Conservation (phyloP, 176 grass and related monocot species). For the Cenchrus purpureus region DNA sequence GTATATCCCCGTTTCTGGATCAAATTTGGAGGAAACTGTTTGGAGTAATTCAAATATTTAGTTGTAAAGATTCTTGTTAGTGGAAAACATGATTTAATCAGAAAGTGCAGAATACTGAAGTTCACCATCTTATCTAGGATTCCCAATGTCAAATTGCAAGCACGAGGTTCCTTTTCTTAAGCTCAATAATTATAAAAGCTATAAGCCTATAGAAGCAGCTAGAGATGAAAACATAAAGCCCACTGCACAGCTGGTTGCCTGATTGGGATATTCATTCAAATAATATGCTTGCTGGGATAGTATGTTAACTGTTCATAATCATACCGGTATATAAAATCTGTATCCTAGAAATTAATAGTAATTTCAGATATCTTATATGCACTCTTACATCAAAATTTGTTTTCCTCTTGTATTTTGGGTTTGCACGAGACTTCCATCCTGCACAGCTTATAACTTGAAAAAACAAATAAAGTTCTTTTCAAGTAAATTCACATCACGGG, state of each 20-base stretch:
- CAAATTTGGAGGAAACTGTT: not conserved
- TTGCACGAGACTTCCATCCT: not conserved
- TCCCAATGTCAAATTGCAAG: not conserved
- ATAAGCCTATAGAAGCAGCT: not conserved
- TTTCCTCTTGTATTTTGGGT: not conserved
- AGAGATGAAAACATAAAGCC: slow-evolving; percentile 14
- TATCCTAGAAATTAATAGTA: not conserved
- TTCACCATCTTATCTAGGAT: slow-evolving; percentile 1
- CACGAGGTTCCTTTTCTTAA: not conserved
- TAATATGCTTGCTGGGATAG: not conserved
- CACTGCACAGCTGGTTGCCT: not conserved
- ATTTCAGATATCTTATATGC: not conserved
- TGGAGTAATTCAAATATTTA: not conserved
- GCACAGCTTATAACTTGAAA: not conserved
- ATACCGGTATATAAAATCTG: not conserved
- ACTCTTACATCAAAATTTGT: not conserved
- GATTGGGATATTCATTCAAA: not conserved
- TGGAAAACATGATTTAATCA: not conserved
- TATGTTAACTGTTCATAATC: not conserved
- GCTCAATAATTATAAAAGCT: not conserved
- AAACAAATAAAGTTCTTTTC: not conserved
- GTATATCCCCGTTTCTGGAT: not conserved
- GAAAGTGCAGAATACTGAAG: not conserved
- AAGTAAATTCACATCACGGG: not conserved
- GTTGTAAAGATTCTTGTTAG: not conserved